Evolutionary conservation across 352 stramenopile species (phyloP).

Genomic region (Phytophthora citrophthora): DNA sequence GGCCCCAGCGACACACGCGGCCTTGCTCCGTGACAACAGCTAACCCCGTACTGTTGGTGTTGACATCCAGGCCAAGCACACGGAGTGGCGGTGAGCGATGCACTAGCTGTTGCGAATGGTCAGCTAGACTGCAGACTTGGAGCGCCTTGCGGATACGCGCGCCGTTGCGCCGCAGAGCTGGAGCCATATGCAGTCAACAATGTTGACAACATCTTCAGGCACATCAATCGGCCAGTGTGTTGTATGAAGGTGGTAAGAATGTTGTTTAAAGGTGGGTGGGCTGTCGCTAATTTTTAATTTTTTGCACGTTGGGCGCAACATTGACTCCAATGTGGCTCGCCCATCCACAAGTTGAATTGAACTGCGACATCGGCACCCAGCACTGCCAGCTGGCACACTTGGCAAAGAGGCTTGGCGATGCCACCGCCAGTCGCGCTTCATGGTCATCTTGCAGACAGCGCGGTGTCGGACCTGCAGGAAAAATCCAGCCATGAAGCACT

Average conservation of each 20-base stretch:
- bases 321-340: not conserved
- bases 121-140: slow-evolving; percentile 30
- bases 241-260: too few relatives aligned
- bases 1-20: slow-evolving; percentile 60
- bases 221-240: too few relatives aligned
- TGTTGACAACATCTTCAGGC: too few relatives aligned
- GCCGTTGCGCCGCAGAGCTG: slow-evolving; percentile 49
- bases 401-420: not conserved
- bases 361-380: slow-evolving; percentile 6
- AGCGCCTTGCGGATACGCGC: slow-evolving; percentile 66
- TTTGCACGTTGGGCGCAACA: slow-evolving; percentile 5
- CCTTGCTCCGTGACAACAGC: slow-evolving; percentile 64
- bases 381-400: not conserved
- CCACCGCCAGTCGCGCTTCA: not conserved
- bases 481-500: slow-evolving; percentile 15
- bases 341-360: not conserved
- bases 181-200: not conserved
- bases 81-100: slow-evolving; percentile 44
- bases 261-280: too few relatives aligned
- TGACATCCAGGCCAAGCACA: slow-evolving; percentile 83
- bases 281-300: not conserved
- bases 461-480: slow-evolving; percentile 9
- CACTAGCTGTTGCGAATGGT: slow-evolving; percentile 35
- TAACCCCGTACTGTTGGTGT: slow-evolving; percentile 86
- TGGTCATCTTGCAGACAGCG: not conserved